Evolutionary conservation across 331 rosid genomes (phyloP).

Genomic region (Pyracantha coccinea): DNA sequence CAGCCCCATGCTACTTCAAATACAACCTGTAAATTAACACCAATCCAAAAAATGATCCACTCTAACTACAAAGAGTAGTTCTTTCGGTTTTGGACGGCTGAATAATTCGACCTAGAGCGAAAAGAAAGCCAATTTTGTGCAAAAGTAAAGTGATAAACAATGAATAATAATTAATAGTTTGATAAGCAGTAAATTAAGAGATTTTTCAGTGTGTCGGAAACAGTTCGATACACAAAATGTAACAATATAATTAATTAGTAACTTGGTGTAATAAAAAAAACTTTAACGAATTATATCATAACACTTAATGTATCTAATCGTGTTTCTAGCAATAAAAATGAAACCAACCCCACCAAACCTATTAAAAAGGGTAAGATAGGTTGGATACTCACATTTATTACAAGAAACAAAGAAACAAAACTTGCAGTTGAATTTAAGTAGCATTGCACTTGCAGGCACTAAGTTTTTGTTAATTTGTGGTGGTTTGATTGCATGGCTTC

Average conservation of each 20-base stretch:
- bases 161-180: not conserved
- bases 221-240: too few relatives aligned
- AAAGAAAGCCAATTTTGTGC: not conserved
- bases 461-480: not conserved
- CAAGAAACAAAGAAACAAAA: not conserved
- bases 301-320: too few relatives aligned
- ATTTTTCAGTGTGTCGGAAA: too few relatives aligned
- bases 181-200: too few relatives aligned
- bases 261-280: too few relatives aligned
- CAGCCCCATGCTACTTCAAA: not conserved
- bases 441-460: not conserved
- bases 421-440: not conserved
- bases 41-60: not conserved
- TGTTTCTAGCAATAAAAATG: too few relatives aligned
- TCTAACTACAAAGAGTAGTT: not conserved
- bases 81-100: not conserved
- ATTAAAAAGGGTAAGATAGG: not conserved
- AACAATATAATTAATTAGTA: too few relatives aligned
- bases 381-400: not conserved
- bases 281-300: too few relatives aligned
- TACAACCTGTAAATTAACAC: not conserved
- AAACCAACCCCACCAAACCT: slow-evolving; percentile 3
- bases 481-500: not conserved
- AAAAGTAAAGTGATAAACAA: not conserved
- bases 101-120: not conserved